Evolutionary conservation across 2,329 filamentous ascomycete genomes (phyloP), one percentile per base, ranked within the genome.

Genomic region (Aspergillus sp.): DNA sequence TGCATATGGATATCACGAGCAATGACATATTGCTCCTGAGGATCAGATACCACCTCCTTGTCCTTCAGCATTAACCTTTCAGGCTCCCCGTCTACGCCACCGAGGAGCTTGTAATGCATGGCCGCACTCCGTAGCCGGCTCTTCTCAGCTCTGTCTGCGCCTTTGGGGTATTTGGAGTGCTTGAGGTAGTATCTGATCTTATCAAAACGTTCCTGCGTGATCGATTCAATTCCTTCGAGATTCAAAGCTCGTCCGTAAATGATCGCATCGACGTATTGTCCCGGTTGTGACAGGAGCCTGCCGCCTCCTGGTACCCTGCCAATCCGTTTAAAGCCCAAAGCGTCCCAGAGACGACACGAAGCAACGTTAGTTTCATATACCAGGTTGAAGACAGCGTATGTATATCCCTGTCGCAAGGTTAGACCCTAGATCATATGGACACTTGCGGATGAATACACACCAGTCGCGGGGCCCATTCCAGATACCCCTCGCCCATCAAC

Each of bases 141-240:
- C 79, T 97, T 97, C 70, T 97, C 93, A 48, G 90, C 90, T 49
- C 91, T 82, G 74, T 96, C 89, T 63, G 91, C 90, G 52, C 90
- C 91, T 59, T 85, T 83, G 49, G 93, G 93, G 67, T 98, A 97
- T 67, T 90, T 88, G 62, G 85, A 85, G 67, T 90, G 88, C 71
- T 94, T 94, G 63, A 97, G 82, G 70, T 97, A 97, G 75, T 87
- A 97, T 62, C 90, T 86, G 66, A 97, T 97, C 76, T 96, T 96
- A 75, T 96, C 91, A 75, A 97, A 97, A 57, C 93, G 87, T 73
- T 96, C 90, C 74, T 96, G 90, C 67, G 85, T 90, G 59, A 91
- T 85, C 65, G 87, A 83, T 66, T 93, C 87, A 64, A 93, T 88
- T 58, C 78, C 79, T 59, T 88, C 84, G 34, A 73, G 69, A 52